A percentile compares a stretch with the other conserved stretches of the same genome.
These are phyloP conservation scores for Pleurotus cornucopiae DNA, from an alignment of 768 basidiomycete genomes.

Conservation along the genomic window DNA sequence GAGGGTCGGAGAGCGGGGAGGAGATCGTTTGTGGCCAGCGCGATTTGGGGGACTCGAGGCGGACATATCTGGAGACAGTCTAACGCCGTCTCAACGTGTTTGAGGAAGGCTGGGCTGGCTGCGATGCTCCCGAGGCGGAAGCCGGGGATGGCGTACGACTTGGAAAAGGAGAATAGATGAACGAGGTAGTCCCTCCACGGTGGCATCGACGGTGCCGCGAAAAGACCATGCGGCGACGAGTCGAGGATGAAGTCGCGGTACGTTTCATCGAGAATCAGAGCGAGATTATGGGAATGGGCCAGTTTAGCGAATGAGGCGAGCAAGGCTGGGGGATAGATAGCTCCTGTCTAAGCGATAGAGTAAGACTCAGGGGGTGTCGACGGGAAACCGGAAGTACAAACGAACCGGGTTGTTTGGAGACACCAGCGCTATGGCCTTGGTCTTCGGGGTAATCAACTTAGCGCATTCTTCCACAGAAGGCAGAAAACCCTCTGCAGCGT, in stretches of 20 bases:
- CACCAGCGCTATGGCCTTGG: conserved; percentile 69
- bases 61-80: conserved; percentile 83
- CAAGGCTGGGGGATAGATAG: conserved; percentile 54
- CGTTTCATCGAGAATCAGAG: conserved; percentile 83
- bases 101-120: conserved; percentile 51
- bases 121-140: conserved; percentile 74
- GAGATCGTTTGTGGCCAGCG: conserved; percentile 43
- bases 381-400: background rate
- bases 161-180: conserved; percentile 78
- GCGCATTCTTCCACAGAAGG: conserved; percentile 52
- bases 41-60: conserved; percentile 68
- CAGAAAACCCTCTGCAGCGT: conserved; percentile 48
- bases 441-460: conserved; percentile 49
- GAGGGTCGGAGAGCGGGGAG: conserved; percentile 49
- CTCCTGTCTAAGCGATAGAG: conserved; percentile 50
- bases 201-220: conserved; percentile 23
- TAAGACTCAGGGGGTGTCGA: background rate
- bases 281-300: conserved; percentile 47
- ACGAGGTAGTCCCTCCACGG: conserved; percentile 61
- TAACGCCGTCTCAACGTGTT: conserved; percentile 47
- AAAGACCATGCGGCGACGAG: conserved; percentile 50
- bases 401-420: conserved; percentile 73
- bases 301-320: conserved; percentile 57
- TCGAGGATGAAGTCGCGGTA: conserved; percentile 75
- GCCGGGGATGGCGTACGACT: conserved; percentile 77